These are phyloP conservation scores for Encephalitozoon cuniculi DNA, from an alignment of 371 early-diverging fungal species.

Conservation along the genomic window DNA sequence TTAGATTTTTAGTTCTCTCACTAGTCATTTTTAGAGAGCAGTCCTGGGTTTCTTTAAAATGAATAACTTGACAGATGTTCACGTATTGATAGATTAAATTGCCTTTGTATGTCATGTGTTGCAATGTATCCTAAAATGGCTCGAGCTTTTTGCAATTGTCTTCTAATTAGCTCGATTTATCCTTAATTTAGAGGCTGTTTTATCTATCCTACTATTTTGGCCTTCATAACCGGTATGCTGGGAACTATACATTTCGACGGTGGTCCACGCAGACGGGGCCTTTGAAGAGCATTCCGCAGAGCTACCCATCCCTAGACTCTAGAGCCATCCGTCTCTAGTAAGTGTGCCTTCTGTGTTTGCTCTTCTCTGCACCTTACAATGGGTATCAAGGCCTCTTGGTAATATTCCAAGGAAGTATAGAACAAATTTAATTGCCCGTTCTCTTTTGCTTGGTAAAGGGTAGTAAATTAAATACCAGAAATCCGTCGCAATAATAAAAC, in stretches of 20 bases:
- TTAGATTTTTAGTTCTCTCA: neutral
- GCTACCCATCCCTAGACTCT: no score
- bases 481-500: conserved; percentile 64
- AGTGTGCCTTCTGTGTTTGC: no score
- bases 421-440: conserved; percentile 6
- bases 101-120: neutral
- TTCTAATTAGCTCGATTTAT: neutral
- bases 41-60: neutral
- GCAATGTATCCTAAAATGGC: neutral
- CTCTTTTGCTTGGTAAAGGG: conserved; percentile 61
- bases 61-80: neutral
- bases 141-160: neutral
- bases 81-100: neutral
- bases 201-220: neutral
- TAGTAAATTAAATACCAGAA: conserved; percentile 52
- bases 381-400: no score
- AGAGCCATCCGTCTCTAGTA: no score
- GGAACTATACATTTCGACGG: neutral
- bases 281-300: no score
- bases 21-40: neutral
- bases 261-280: no score
- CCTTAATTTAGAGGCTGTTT: neutral
- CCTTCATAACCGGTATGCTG: neutral
- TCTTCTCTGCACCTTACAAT: no score
- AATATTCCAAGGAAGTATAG: neutral